Evolutionary conservation across 257 asterid genomes (phyloP), one percentile per base, ranked within the genome.

Genomic region (Nicotiana attenuata): DNA sequence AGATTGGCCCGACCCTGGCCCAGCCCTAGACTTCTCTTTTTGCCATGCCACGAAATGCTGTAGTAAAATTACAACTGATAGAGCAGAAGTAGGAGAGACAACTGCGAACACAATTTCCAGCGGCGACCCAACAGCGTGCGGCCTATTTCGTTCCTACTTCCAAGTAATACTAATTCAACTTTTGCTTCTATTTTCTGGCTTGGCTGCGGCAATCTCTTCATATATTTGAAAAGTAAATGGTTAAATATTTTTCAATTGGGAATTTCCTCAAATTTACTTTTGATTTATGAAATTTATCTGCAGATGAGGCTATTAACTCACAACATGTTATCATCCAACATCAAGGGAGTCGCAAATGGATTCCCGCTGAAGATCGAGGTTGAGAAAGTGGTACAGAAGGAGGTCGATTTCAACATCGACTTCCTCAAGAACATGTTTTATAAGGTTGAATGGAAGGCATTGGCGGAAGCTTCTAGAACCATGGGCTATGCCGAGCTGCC

Each of bases 291-390:
- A n/a, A 71, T 82, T 52, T 4, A 45, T 31, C 5, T 2, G 29
- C 77, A 67, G 66, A 95, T 95, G 98, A 92, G 97, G 92, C 97
- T 95, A 45, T 83, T 95, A 76, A 93, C 99, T 28, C 98, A 93
- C 78, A 93, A 93, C 66, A 95, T 95, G 99, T 85, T 95, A 16
- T 90, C 99, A 26, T 95, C 97, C 15, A 95, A 91, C 87, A 92
- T 95, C 88, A 93, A 93, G 86, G 98, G 98, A 2, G 97, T 95
- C 31, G 60, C 88, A 0, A 93, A 87, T 35, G 98, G 98, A 15
- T 95, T 89, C 82, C 98, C 99, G 2, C 84, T 95, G 10, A 82
- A 65, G 33, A 90, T 95, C 33, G 97, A 92, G 86, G 97, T 63
- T 15, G 91, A 64, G 87, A 91, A 90, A 85, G 89, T 89, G 57